Evolutionary conservation across 305 asterid genomes (phyloP).

Genomic region (Stenogyne calaminthoides): DNA sequence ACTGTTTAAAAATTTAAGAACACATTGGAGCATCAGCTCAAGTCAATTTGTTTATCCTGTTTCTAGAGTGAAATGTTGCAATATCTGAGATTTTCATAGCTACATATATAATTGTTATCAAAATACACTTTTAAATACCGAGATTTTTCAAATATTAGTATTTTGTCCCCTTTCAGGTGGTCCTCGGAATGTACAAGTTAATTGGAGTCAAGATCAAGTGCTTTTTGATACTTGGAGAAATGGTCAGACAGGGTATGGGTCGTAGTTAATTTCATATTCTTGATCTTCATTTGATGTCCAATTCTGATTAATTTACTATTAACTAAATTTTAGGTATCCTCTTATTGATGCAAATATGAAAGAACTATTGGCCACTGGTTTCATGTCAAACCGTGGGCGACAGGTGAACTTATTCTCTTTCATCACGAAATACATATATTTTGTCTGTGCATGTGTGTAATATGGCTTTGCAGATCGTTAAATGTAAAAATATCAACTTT

Average conservation of each 20-base stretch:
- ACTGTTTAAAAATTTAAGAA: background rate
- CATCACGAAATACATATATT: conserved; percentile 1
- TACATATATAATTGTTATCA: background rate
- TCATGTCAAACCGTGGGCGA: conserved; percentile 98
- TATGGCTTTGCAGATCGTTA: background rate
- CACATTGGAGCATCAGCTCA: background rate
- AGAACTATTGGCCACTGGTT: conserved; percentile 77
- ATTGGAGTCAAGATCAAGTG: conserved; percentile 73
- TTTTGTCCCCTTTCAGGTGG: conserved; percentile 57
- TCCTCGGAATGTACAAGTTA: conserved; percentile 56
- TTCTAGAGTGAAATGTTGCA: background rate
- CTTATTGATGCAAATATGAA: conserved; percentile 91
- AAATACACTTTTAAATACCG: background rate
- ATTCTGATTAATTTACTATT: background rate
- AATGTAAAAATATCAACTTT: background rate
- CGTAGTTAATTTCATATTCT: background rate
- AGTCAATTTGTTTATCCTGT: background rate
- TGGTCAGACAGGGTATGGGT: conserved; percentile 78
- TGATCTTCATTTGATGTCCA: background rate
- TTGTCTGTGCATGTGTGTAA: background rate
- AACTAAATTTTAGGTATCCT: conserved; percentile 62
- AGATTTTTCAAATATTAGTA: background rate
- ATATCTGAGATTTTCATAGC: background rate
- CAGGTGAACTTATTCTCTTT: conserved; percentile 51
- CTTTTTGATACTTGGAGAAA: conserved; percentile 81